phyloP scores from a whole-genome alignment of 129 eudicot genomes.

The Erigeron canadensis region DNA sequence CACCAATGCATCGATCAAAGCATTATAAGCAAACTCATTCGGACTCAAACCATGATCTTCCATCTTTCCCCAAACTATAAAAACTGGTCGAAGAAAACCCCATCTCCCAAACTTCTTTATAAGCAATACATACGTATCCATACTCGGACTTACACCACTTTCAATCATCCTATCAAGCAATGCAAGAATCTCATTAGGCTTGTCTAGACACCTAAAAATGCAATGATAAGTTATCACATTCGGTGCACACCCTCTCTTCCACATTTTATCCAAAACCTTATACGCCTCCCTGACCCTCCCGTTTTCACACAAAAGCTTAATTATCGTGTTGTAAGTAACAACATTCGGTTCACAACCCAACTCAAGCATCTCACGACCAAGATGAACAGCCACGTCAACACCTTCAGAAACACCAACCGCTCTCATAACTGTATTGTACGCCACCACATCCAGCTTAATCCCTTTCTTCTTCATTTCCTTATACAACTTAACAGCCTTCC shows the following conservation, averaged over 20 bases:
- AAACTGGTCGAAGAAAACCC: conserved; percentile 91
- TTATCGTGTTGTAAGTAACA: conserved; percentile 64
- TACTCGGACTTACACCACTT: conserved; percentile 60
- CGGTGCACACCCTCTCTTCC: conserved; percentile 64
- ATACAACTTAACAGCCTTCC: conserved; percentile 85
- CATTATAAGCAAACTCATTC: conserved; percentile 76
- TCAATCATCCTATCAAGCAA: conserved; percentile 83
- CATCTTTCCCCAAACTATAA: conserved; percentile 80
- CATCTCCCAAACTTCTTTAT: conserved; percentile 94
- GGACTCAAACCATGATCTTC: conserved; percentile 80
- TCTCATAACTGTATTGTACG: conserved; percentile 76
- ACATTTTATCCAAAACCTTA: conserved; percentile 67
- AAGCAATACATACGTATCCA: conserved; percentile 91
- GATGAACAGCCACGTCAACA: conserved; percentile 75
- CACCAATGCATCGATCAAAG: conserved; percentile 87
- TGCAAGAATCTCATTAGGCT: conserved; percentile 76
- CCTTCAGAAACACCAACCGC: conserved; percentile 80
- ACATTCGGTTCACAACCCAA: conserved; percentile 72
- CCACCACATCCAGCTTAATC: conserved; percentile 77
- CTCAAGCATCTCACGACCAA: conserved; percentile 77
- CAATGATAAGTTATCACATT: conserved; percentile 75
- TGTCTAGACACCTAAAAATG: conserved; percentile 64
- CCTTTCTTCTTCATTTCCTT: conserved; percentile 91
- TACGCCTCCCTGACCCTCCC: conserved; percentile 72
- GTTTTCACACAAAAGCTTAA: conserved; percentile 77